Conservation (phyloP, 805 yeast species). For the Spathaspora hagerdaliae region DNA sequence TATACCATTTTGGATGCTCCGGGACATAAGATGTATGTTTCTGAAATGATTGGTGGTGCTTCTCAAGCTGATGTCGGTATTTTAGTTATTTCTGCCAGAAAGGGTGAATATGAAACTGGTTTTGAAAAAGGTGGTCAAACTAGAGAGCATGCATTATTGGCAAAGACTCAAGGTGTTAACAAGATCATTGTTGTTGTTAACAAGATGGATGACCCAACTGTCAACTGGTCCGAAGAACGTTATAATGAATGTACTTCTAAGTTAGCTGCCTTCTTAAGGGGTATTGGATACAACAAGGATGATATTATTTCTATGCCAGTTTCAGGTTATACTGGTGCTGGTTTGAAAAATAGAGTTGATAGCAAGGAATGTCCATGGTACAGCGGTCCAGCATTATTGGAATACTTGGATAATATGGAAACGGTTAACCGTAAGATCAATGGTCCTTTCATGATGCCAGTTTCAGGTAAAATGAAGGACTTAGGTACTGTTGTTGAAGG, state of each 20-base stretch:
- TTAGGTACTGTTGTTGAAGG: constrained; percentile 98
- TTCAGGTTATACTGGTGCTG: constrained; percentile 96
- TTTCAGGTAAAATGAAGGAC: constrained; percentile 92
- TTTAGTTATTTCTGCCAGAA: constrained; percentile 94
- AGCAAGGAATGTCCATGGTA: constrained; percentile 85
- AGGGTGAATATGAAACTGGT: constrained; percentile 99
- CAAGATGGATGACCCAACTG: constrained; percentile 99
- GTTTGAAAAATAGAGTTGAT: constrained; percentile 81
- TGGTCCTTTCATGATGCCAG: constrained; percentile 97
- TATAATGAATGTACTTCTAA: constrained; percentile 92
- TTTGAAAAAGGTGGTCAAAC: constrained; percentile 99
- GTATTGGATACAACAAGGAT: constrained; percentile 84
- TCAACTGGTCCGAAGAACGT: constrained; percentile 91
- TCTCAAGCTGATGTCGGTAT: constrained; percentile 99
- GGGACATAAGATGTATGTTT: constrained; percentile 98
- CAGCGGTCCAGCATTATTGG: constrained; percentile 85
- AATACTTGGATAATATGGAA: constrained; percentile 80
- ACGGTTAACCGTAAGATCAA: constrained; percentile 81
- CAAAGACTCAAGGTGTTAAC: constrained; percentile 98
- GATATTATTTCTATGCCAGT: constrained; percentile 95
- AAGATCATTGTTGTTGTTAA: constrained; percentile 89
- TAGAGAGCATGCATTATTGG: constrained; percentile 94
- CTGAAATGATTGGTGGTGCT: constrained; percentile 99
- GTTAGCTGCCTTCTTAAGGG: constrained; percentile 71
- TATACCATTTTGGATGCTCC: constrained; percentile 99